A percentile compares a stretch with the other conserved stretches of the same genome.
phyloP scores from a whole-genome alignment of 257 asterid genomes.

The Nicotiana noctiflora region DNA sequence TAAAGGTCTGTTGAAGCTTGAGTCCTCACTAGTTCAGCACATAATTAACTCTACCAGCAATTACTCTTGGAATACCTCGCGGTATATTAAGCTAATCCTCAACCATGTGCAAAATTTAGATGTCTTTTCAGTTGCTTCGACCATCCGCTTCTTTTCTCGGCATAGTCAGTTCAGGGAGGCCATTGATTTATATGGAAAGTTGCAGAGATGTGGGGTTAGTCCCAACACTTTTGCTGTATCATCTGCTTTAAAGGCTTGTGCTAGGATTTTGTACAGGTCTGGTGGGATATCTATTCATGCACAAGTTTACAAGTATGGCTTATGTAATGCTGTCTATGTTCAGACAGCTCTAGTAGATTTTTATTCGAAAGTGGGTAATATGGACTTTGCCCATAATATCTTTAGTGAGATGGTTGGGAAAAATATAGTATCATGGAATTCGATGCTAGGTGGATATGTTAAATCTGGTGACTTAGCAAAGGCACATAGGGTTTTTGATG shows the following conservation, averaged over 20 bases:
- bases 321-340: constrained; percentile 51
- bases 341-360: constrained; percentile 76
- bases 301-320: constrained; percentile 56
- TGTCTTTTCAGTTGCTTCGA: constrained; percentile 31
- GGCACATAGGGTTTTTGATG: constrained; percentile 59
- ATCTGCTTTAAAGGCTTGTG: constrained; percentile 69
- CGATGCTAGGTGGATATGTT: constrained; percentile 57
- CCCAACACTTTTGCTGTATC: constrained; percentile 66
- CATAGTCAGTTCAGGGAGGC: constrained; percentile 54
- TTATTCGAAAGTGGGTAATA: constrained; percentile 60
- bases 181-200: constrained; percentile 35
- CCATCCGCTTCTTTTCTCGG: constrained; percentile 60
- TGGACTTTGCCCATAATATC: constrained; percentile 54
- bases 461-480: constrained; percentile 44
- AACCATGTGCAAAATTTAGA: constrained; percentile 30
- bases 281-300: constrained; percentile 68
- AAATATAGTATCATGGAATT: constrained; percentile 82
- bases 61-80: constrained; percentile 19
- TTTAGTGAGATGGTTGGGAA: constrained; percentile 52
- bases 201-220: constrained; percentile 40
- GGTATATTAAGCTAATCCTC: constrained; percentile 36
- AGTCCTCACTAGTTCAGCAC: constrained; percentile 36
- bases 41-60: constrained; percentile 26
- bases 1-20: constrained; percentile 33
- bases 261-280: constrained; percentile 24